These are phyloP conservation scores for Trichosporon asahii DNA, from an alignment of 1,284 basidiomycete genomes.

Conservation along the genomic window DNA sequence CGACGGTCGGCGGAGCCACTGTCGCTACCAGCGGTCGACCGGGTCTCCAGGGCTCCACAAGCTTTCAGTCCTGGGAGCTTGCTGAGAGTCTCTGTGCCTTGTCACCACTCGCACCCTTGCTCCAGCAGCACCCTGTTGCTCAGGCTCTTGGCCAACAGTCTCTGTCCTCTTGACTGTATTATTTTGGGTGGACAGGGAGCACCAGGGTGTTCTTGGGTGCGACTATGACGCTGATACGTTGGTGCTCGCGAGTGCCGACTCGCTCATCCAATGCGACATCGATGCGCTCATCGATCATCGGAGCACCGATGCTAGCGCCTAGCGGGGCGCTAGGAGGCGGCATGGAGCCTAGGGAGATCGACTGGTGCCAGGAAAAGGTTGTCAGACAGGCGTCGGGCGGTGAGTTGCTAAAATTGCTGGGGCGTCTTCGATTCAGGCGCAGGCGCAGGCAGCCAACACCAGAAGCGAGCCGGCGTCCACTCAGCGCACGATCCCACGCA, in stretches of 20 bases:
- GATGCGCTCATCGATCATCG: background rate
- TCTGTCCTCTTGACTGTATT: background rate
- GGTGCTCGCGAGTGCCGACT: background rate
- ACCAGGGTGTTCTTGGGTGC: background rate
- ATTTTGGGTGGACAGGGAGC: background rate
- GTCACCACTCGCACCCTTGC: background rate
- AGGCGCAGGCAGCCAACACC: background rate
- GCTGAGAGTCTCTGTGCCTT: background rate
- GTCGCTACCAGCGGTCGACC: background rate
- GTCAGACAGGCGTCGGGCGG: background rate
- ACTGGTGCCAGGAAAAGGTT: background rate
- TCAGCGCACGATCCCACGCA: background rate
- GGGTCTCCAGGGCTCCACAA: slow-evolving; percentile 1
- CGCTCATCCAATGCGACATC: background rate
- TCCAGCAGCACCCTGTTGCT: background rate
- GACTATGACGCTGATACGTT: background rate
- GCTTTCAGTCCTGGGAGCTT: background rate
- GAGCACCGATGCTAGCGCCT: background rate
- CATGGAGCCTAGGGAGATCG: slow-evolving; percentile 1
- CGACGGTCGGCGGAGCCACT: background rate
- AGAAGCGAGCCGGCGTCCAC: background rate
- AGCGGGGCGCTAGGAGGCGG: background rate
- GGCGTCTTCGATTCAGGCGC: background rate
- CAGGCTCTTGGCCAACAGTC: background rate
- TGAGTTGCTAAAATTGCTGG: background rate